Evolutionary conservation across 305 asterid genomes (phyloP).

Genomic region (Euphrasia arctica): DNA sequence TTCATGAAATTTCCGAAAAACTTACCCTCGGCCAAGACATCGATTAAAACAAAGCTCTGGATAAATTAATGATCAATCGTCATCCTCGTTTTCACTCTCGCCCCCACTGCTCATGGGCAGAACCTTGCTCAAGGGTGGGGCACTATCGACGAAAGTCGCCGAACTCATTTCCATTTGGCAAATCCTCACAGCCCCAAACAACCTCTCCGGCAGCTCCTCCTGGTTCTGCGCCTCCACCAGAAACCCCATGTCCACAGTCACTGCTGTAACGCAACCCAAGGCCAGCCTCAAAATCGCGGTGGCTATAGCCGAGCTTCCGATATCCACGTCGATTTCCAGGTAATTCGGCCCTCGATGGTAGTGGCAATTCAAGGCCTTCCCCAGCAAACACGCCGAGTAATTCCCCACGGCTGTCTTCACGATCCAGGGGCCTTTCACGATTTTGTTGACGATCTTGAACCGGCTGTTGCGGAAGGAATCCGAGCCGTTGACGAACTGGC

Average conservation of each 20-base stretch:
- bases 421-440: constrained; percentile 92
- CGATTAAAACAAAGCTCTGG: constrained; percentile 9
- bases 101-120: constrained; percentile 47
- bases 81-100: constrained; percentile 48
- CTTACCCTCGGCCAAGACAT: constrained; percentile 25
- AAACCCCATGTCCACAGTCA: constrained; percentile 91
- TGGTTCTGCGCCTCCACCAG: constrained; percentile 72
- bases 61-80: constrained; percentile 22
- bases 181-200: constrained; percentile 87
- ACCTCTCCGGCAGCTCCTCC: constrained; percentile 84
- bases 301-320: constrained; percentile 87
- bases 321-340: constrained; percentile 85
- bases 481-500: constrained; percentile 68
- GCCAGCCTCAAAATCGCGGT: constrained; percentile 82
- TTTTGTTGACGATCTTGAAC: constrained; percentile 81
- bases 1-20: constrained; percentile 14
- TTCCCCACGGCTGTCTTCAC: constrained; percentile 85
- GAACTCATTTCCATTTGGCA: constrained; percentile 93
- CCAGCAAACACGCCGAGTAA: constrained; percentile 82
- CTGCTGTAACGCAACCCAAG: constrained; percentile 74
- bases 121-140: constrained; percentile 50
- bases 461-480: constrained; percentile 68
- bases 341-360: constrained; percentile 66
- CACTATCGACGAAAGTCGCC: constrained; percentile 56
- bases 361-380: constrained; percentile 72